Evolutionary conservation across 331 rosid genomes (phyloP).

Genomic region (Rosa hybrid): DNA sequence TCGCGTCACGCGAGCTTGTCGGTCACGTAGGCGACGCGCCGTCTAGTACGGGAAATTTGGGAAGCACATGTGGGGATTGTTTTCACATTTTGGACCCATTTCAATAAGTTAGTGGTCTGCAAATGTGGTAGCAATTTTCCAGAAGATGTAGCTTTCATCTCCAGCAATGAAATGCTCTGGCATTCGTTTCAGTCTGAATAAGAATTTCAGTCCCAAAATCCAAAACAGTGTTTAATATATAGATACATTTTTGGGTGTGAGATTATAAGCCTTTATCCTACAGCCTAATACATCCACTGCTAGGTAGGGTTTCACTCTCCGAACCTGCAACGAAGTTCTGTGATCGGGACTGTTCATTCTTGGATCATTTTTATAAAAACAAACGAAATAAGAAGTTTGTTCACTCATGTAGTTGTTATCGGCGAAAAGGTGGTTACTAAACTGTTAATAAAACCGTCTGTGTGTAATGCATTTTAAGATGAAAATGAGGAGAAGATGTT

Average conservation of each 20-base stretch:
- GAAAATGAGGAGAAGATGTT: not conserved
- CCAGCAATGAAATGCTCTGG: slow-evolving; percentile 15
- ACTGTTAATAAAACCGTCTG: too few species aligned
- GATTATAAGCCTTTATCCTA: not conserved
- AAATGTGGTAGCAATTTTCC: slow-evolving; percentile 2
- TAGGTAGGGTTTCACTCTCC: not conserved
- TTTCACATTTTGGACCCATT: not conserved
- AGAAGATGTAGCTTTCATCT: not conserved
- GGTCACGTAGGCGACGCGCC: slow-evolving; percentile 5
- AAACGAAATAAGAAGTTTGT: too few species aligned
- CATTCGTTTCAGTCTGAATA: slow-evolving; percentile 4
- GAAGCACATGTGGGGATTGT: not conserved
- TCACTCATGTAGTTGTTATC: not conserved
- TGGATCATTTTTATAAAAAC: not conserved
- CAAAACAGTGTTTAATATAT: not conserved
- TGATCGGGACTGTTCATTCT: not conserved
- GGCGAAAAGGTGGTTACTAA: too few species aligned
- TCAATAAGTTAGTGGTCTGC: not conserved
- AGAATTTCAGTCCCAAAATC: not conserved
- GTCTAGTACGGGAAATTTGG: not conserved
- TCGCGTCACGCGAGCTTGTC: slow-evolving; percentile 4
- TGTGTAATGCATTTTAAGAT: not conserved
- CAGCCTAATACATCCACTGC: not conserved
- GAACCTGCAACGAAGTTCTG: too few species aligned
- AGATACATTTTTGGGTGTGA: not conserved